phyloP scores from a whole-genome alignment of 768 basidiomycete species.

The Hydnomerulius pinastri region DNA sequence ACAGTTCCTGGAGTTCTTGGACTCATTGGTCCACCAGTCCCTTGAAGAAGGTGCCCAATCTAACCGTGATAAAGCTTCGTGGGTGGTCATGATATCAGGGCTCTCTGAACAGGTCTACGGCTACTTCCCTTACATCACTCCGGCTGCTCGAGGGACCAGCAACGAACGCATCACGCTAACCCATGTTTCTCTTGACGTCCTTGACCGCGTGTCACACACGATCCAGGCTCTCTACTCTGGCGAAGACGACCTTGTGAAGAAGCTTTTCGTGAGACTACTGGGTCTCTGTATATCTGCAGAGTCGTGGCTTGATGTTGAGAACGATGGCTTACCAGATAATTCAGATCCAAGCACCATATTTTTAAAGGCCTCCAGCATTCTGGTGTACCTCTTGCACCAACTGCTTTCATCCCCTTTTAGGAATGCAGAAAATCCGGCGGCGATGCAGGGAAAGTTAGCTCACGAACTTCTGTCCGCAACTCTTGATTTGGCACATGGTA shows the following conservation, averaged over 20 bases:
- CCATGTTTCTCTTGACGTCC: slow-evolving; percentile 54
- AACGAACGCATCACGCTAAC: slow-evolving; percentile 60
- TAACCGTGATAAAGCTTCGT: slow-evolving; percentile 41
- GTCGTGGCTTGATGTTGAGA: slow-evolving; percentile 55
- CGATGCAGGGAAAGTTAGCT: slow-evolving; percentile 18
- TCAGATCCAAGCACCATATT: slow-evolving; percentile 52
- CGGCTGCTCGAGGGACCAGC: slow-evolving; percentile 52
- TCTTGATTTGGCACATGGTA: slow-evolving; percentile 15
- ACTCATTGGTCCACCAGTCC: slow-evolving; percentile 38
- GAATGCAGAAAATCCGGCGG: slow-evolving; percentile 10
- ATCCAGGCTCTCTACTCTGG: slow-evolving; percentile 53
- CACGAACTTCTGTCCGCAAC: slow-evolving; percentile 23
- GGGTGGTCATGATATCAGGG: slow-evolving; percentile 51
- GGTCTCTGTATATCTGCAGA: slow-evolving; percentile 58
- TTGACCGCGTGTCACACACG: slow-evolving; percentile 50
- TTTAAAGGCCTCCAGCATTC: slow-evolving; percentile 44
- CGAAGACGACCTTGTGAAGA: slow-evolving; percentile 47
- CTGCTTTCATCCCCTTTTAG: slow-evolving; percentile 22
- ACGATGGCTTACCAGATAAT: slow-evolving; percentile 38
- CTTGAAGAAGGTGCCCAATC: slow-evolving; percentile 35
- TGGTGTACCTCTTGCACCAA: slow-evolving; percentile 46
- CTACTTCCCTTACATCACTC: slow-evolving; percentile 55
- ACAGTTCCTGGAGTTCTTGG: slow-evolving; percentile 47
- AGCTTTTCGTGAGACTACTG: slow-evolving; percentile 51
- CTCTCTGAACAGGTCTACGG: slow-evolving; percentile 56